phyloP scores from a whole-genome alignment of 257 asterid genomes.

The Linaria vulgaris region DNA sequence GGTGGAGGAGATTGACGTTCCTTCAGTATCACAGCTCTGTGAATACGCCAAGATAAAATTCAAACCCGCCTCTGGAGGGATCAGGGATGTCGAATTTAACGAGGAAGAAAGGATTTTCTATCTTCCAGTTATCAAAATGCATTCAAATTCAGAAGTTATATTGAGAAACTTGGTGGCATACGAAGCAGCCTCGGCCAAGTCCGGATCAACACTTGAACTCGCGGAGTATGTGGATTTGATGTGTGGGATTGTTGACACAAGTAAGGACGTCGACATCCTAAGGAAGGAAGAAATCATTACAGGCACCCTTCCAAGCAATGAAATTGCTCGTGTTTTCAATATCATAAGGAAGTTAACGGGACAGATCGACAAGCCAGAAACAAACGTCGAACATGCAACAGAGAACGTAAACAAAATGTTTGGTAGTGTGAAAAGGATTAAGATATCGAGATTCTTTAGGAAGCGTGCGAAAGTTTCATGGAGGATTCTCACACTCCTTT shows the following conservation, averaged over 20 bases:
- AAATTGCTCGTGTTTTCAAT: conserved; percentile 22
- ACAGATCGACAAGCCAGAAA: background rate
- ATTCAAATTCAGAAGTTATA: conserved; percentile 20
- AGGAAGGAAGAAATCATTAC: background rate
- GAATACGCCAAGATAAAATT: conserved; percentile 15
- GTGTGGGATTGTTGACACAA: conserved; percentile 28
- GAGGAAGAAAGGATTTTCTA: background rate
- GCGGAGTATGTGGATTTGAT: conserved; percentile 26
- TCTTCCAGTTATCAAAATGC: conserved; percentile 22
- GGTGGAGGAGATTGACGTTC: conserved; percentile 22
- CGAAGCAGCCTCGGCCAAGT: conserved; percentile 19
- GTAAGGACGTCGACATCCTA: conserved; percentile 24
- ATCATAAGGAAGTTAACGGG: conserved; percentile 21
- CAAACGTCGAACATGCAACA: background rate
- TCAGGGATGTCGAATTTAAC: conserved; percentile 10
- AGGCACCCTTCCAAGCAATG: conserved; percentile 5
- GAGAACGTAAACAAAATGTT: conserved; percentile 17
- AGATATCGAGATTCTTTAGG: background rate
- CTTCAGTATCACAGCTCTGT: conserved; percentile 20
- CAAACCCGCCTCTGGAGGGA: conserved; percentile 3
- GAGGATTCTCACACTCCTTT: conserved; percentile 3
- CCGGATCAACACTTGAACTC: conserved; percentile 6
- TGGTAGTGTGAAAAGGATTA: background rate
- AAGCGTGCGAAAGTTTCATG: background rate
- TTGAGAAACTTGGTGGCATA: conserved; percentile 32